Evolutionary conservation across 371 early-diverging fungal species (phyloP).

Genomic region (Zancudomyces culisetae): DNA sequence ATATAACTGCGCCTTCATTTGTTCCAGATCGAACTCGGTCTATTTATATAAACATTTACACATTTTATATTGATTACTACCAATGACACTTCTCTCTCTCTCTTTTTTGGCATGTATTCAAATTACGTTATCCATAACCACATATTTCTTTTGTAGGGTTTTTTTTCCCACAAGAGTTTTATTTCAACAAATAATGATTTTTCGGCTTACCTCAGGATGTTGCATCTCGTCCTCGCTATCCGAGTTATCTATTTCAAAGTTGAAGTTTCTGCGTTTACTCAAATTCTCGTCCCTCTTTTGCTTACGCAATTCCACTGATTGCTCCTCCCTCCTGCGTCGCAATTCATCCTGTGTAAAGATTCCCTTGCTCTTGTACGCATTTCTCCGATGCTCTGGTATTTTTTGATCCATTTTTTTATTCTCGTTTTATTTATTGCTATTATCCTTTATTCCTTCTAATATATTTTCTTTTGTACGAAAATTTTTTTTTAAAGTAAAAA

Average conservation of each 20-base stretch:
- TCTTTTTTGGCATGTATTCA: no score
- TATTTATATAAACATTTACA: not conserved
- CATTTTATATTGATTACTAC: no score
- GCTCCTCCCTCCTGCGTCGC: conserved; percentile 81
- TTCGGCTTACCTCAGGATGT: no score
- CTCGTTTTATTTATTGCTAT: not conserved
- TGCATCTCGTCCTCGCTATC: conserved; percentile 78
- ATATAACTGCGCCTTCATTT: conserved; percentile 30
- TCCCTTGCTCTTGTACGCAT: conserved; percentile 67
- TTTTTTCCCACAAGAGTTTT: no score
- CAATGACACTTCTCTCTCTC: no score
- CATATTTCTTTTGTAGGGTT: no score
- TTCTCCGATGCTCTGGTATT: conserved; percentile 37
- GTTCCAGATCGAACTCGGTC: not conserved
- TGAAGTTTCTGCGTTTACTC: conserved; percentile 79
- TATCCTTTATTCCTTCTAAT: not conserved
- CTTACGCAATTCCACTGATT: conserved; percentile 83
- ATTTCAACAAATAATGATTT: no score
- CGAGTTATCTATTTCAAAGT: conserved; percentile 28
- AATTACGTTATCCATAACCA: no score
- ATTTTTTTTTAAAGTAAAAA: no score
- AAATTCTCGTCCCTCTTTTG: conserved; percentile 89
- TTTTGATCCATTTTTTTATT: conserved; percentile 10
- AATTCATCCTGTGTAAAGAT: conserved; percentile 79
- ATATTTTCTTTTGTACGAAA: no score